Percentiles rank a stretch among this genome's conserved stretches.
These are phyloP conservation scores for Tylopilus sp. DNA, from an alignment of 768 basidiomycete species.

Conservation along the genomic window DNA sequence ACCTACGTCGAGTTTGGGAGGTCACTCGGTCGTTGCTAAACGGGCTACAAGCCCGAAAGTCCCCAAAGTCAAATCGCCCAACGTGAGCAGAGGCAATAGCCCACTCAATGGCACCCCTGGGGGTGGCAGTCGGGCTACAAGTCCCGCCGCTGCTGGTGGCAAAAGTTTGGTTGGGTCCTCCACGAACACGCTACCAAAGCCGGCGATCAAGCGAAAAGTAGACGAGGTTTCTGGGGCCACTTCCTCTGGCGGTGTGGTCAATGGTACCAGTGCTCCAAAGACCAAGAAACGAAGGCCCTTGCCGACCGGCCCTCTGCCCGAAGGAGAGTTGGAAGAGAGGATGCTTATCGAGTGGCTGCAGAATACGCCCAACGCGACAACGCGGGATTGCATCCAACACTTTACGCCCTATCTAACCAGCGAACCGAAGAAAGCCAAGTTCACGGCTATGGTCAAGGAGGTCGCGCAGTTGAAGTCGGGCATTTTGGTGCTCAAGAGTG, in stretches of 20 bases:
- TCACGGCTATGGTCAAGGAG: slow-evolving; percentile 78
- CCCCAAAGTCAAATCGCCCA: slow-evolving; percentile 51
- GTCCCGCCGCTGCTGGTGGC: slow-evolving; percentile 16
- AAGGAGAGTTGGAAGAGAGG: slow-evolving; percentile 56
- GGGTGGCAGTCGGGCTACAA: slow-evolving; percentile 41
- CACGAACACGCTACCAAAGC: slow-evolving; percentile 33
- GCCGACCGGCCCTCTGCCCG: slow-evolving; percentile 37
- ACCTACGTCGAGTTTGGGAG: slow-evolving; percentile 54
- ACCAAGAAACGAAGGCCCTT: slow-evolving; percentile 55
- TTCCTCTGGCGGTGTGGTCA: slow-evolving; percentile 6
- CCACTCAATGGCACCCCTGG: slow-evolving; percentile 42
- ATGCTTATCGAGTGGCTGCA: slow-evolving; percentile 77
- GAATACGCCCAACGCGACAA: slow-evolving; percentile 64
- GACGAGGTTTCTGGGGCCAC: slow-evolving; percentile 34
- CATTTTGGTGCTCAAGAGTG: slow-evolving; percentile 53
- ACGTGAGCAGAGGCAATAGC: slow-evolving; percentile 52
- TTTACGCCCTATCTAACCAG: slow-evolving; percentile 75
- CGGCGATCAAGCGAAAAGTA: slow-evolving; percentile 61
- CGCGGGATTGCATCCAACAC: slow-evolving; percentile 75
- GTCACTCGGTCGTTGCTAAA: slow-evolving; percentile 78
- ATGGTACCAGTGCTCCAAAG: slow-evolving; percentile 35
- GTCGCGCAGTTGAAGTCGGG: slow-evolving; percentile 71
- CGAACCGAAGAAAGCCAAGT: slow-evolving; percentile 64
- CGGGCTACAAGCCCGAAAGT: slow-evolving; percentile 81
- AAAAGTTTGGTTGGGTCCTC: slow-evolving; percentile 27